Conservation (phyloP, 1,139 yeast genomes). For the Saccharomyces hybrid region DNA sequence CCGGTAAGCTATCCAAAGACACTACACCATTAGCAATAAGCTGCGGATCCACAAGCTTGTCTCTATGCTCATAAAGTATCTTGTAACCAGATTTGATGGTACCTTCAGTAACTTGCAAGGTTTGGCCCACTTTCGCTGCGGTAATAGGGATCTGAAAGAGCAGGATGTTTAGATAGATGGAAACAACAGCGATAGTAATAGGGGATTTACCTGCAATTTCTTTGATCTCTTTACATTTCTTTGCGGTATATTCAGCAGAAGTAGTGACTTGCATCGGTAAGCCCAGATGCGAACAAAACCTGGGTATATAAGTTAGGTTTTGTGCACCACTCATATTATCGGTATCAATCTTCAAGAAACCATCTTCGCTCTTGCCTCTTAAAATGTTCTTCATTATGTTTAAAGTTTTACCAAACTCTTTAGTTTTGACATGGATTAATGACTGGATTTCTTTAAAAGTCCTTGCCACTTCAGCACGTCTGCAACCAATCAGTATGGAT, state of each 20-base stretch:
- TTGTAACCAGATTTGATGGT: constrained; percentile 91
- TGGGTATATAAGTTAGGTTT: constrained; percentile 89
- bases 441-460: constrained; percentile 96
- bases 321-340: constrained; percentile 77
- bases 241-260: constrained; percentile 90
- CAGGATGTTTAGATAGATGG: constrained; percentile 85
- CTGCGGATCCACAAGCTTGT: constrained; percentile 67
- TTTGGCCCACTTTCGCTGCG: constrained; percentile 80
- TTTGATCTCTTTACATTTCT: constrained; percentile 83
- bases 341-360: constrained; percentile 34
- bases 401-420: constrained; percentile 86
- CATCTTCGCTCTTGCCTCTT: constrained; percentile 50
- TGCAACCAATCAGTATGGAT: constrained; percentile 87
- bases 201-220: constrained; percentile 97
- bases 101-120: constrained; percentile 97
- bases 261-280: constrained; percentile 77
- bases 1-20: constrained; percentile 54
- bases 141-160: constrained; percentile 63
- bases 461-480: constrained; percentile 91
- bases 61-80: constrained; percentile 66
- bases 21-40: constrained; percentile 73
- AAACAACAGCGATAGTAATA: constrained; percentile 95
- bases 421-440: constrained; percentile 85
- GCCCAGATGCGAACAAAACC: constrained; percentile 95
- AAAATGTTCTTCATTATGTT: constrained; percentile 74